Conservation (phyloP, 352 stramenopile genomes). For the Globisporangium spinosum region DNA sequence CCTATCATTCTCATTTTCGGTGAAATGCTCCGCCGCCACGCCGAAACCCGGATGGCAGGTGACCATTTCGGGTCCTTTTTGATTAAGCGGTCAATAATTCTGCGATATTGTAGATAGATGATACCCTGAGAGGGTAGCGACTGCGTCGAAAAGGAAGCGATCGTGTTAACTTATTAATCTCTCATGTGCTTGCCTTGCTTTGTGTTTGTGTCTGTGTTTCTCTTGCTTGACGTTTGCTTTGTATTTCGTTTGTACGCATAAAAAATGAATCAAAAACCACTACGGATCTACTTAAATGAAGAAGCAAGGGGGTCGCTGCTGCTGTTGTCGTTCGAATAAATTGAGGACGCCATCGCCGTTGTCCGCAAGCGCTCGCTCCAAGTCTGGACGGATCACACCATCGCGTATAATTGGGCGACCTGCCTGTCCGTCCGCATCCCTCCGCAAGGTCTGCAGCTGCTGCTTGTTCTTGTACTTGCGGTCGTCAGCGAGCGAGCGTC, state of each 20-base stretch:
- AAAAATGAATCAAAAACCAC: slow-evolving; percentile 16
- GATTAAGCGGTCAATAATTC: neutral
- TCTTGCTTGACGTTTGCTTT: slow-evolving; percentile 6
- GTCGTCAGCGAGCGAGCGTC: neutral
- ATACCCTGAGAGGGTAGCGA: neutral
- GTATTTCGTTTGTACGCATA: slow-evolving; percentile 9
- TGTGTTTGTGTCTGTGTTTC: slow-evolving; percentile 2
- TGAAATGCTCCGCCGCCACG: neutral
- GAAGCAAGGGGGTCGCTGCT: slow-evolving; percentile 3
- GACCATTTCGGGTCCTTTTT: neutral
- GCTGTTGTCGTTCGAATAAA: slow-evolving; percentile 11
- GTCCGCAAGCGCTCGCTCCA: neutral
- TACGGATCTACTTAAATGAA: slow-evolving; percentile 9
- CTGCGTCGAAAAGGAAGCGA: neutral
- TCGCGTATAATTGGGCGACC: neutral
- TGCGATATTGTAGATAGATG: neutral
- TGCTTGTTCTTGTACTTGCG: neutral
- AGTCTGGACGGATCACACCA: neutral
- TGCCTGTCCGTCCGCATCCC: neutral
- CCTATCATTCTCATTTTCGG: neutral
- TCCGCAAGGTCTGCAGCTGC: neutral
- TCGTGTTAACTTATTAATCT: slow-evolving; percentile 1
- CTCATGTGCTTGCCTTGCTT: neutral
- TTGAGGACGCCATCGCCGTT: slow-evolving; percentile 1
- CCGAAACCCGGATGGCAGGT: neutral